Evolutionary conservation across 2,329 filamentous ascomycete genomes (phyloP).

Genomic region (Blastomyces parvus): DNA sequence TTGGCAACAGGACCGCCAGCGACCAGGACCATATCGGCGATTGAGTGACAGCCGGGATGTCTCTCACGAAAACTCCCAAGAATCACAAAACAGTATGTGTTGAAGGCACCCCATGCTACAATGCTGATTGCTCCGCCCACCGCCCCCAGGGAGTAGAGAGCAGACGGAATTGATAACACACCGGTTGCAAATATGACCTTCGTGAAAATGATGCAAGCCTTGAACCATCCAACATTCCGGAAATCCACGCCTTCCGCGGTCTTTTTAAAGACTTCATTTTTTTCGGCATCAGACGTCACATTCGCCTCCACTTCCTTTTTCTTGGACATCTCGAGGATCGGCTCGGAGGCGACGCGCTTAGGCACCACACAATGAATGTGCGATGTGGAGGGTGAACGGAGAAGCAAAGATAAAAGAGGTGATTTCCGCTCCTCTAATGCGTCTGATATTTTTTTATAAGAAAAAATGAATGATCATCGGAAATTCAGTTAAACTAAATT

Average conservation of each 20-base stretch:
- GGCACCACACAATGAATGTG: too few species aligned
- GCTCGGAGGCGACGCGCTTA: too few species aligned
- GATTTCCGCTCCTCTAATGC: too few species aligned
- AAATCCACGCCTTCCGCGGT: constrained; percentile 39
- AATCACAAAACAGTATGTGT: constrained; percentile 42
- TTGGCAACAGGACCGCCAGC: constrained; percentile 45
- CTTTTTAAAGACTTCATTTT: constrained; percentile 39
- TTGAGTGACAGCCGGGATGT: constrained; percentile 44
- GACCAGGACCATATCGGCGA: constrained; percentile 50
- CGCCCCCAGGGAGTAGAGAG: constrained; percentile 41
- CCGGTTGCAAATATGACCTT: constrained; percentile 43
- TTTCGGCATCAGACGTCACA: constrained; percentile 6
- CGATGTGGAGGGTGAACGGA: too few species aligned
- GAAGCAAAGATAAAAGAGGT: too few species aligned
- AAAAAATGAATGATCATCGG: too few species aligned
- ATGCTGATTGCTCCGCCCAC: constrained; percentile 41
- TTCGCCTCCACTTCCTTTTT: neutral
- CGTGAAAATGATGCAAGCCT: constrained; percentile 40
- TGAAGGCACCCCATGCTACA: constrained; percentile 41
- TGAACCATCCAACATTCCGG: constrained; percentile 41
- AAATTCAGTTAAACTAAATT: too few species aligned
- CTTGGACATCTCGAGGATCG: neutral
- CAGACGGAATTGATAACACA: constrained; percentile 41
- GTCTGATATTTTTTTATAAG: too few species aligned
- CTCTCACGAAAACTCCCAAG: constrained; percentile 45